Conservation (phyloP, 2,329 filamentous ascomycete species). For the Akanthomyces uredinophilus region DNA sequence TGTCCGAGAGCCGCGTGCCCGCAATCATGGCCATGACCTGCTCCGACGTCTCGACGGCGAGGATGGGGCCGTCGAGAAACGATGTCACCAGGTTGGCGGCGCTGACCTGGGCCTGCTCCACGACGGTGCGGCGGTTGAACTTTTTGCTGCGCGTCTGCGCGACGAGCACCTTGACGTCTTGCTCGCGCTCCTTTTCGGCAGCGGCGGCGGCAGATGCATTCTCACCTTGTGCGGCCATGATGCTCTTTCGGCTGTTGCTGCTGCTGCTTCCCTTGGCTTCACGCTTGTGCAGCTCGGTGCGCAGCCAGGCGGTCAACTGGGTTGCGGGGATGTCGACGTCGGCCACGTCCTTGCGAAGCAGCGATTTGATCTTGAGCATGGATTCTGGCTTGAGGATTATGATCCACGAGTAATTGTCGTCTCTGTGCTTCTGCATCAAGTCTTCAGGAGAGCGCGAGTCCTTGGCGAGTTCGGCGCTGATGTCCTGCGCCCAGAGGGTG, state of each 20-base stretch:
- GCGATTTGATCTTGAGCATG: constrained; percentile 72
- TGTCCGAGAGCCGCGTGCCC: constrained; percentile 68
- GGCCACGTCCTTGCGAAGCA: constrained; percentile 66
- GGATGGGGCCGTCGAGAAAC: constrained; percentile 72
- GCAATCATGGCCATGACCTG: constrained; percentile 72
- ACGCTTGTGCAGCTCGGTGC: constrained; percentile 67
- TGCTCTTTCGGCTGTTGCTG: constrained; percentile 31
- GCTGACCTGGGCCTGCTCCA: constrained; percentile 66
- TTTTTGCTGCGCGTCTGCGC: constrained; percentile 85
- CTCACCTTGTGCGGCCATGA: constrained; percentile 6
- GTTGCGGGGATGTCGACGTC: constrained; percentile 70
- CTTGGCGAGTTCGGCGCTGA: constrained; percentile 81
- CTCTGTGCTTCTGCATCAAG: constrained; percentile 67
- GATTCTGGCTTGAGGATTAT: constrained; percentile 78
- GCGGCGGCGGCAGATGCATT: constrained; percentile 26
- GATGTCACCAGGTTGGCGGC: constrained; percentile 60
- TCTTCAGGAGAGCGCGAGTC: constrained; percentile 78
- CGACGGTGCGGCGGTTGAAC: constrained; percentile 78
- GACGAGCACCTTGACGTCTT: constrained; percentile 80
- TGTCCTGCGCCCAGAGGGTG: constrained; percentile 74
- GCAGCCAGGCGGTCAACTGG: constrained; percentile 75
- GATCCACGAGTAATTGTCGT: constrained; percentile 78
- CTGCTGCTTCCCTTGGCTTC: constrained; percentile 51
- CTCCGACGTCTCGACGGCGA: constrained; percentile 84
- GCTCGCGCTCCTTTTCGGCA: constrained; percentile 41